Base-by-base conservation (phyloP, 176 grass and related monocot species). In the Ananas comosus region DNA sequence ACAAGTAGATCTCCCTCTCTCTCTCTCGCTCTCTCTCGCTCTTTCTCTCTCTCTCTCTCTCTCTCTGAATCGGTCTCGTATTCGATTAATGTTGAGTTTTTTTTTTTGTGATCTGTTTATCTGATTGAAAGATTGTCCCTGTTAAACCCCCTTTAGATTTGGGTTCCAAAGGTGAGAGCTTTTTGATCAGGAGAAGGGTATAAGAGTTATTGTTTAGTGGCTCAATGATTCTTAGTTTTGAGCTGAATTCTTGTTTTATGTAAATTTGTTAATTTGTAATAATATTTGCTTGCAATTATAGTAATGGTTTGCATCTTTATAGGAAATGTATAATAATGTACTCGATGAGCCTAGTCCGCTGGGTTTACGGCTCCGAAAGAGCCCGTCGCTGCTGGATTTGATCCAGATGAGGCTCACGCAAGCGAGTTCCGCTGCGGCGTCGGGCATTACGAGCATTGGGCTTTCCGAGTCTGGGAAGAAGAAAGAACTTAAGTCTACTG, bases 331-430 rank as follows among this genome's bases (percentile, higher is more conserved):
- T n/a, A 72, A 91, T 16, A 63, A 82, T 78, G 68, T 96, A 67
- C 68, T 92, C 51, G 72, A 77, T 72, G 86, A 79, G 76, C 84
- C 83, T 52, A 86, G 86, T 11, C 93, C 93, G 22, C 78, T 96
- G 68, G 88, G 93, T 80, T 68, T 92, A 33, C 82, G 74, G 2
- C 66, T 92, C 63, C 86, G 74, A 65, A 96, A 96, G 70, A 92
- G 86, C 25, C 64, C 79, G 54, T 92, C 93, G 64, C 51, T 96
- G 19, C 0, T 85, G 51, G 83, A 92, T 71, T 68, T 96, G 57
- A 83, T 96, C 70, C 76, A 92, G 67, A 79, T 64, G 77, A 76
- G 48, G 49, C 86, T 92, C 58, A 50, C 74, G 42, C 63, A 90
- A 63, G 65, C 53, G 68, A 92, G 81, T 11, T 63, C 79, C 47